phyloP scores from a whole-genome alignment of 148 eudicot species.

The Fagopyrum esculentum region DNA sequence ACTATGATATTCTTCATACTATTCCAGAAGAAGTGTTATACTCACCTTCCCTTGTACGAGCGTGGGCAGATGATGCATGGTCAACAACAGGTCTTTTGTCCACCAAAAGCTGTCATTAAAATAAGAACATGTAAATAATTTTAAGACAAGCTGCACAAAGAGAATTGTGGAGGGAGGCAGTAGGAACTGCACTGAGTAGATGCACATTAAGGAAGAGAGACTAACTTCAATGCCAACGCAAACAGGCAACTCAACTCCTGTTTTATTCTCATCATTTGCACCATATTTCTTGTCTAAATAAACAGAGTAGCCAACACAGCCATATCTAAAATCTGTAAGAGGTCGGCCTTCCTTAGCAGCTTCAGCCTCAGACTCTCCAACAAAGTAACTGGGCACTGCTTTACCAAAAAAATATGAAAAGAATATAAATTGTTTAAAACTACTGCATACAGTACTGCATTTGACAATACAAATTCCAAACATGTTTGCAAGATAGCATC shows the following conservation, averaged over 20 bases:
- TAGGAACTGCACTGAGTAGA: constrained; percentile 9
- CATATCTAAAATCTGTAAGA: constrained; percentile 66
- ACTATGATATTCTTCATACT: not conserved
- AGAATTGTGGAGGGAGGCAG: not conserved
- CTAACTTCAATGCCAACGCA: constrained; percentile 83
- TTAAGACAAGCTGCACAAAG: not conserved
- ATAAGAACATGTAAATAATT: not conserved
- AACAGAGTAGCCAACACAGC: constrained; percentile 84
- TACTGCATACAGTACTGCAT: not conserved
- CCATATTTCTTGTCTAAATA: constrained; percentile 43
- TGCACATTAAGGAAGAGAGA: not conserved
- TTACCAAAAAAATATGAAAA: constrained; percentile 16
- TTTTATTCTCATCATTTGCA: constrained; percentile 29
- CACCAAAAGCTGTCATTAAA: constrained; percentile 49
- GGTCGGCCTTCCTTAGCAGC: constrained; percentile 69
- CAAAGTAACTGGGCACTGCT: constrained; percentile 60
- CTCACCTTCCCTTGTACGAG: constrained; percentile 56
- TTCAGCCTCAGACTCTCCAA: constrained; percentile 67
- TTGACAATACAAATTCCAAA: constrained; percentile 8
- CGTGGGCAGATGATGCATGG: constrained; percentile 42
- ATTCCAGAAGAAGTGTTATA: not conserved
- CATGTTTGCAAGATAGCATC: not conserved
- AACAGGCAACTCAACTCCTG: constrained; percentile 54
- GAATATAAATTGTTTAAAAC: constrained; percentile 11
- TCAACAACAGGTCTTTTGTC: constrained; percentile 49